Percentiles rank a stretch among this genome's conserved stretches.
Evolutionary conservation across 2,329 filamentous ascomycete genomes (phyloP).

Genomic region (Penicillium oxalicum): DNA sequence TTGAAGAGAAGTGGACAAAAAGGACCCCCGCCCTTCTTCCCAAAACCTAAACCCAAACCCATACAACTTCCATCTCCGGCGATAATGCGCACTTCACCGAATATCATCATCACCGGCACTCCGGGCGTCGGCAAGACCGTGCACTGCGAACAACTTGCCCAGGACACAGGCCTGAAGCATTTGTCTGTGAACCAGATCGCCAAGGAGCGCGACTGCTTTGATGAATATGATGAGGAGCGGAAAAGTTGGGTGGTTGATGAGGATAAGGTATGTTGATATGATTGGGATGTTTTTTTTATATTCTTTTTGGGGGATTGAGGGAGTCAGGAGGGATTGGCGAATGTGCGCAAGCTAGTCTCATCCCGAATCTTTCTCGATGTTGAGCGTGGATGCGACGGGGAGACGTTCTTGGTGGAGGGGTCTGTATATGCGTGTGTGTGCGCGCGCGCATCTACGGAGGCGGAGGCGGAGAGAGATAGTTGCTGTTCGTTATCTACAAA

Average conservation of each 20-base stretch:
- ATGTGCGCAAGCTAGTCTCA: too few species aligned
- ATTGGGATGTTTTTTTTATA: not conserved
- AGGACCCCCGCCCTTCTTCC: not conserved
- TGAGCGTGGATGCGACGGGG: too few species aligned
- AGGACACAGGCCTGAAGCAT: slow-evolving; percentile 71
- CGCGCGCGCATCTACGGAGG: too few species aligned
- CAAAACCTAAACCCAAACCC: not conserved
- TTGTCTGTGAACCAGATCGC: slow-evolving; percentile 85
- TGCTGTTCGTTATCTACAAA: too few species aligned
- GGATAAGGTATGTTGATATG: slow-evolving; percentile 62
- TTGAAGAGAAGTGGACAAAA: too few species aligned
- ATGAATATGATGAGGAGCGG: slow-evolving; percentile 78
- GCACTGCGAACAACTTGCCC: slow-evolving; percentile 74
- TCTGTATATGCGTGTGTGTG: too few species aligned
- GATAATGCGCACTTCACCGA: slow-evolving; percentile 53
- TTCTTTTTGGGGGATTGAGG: too few species aligned
- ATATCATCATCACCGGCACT: slow-evolving; percentile 92
- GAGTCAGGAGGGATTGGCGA: too few species aligned
- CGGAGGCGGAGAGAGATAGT: too few species aligned
- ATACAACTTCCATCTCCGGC: not conserved
- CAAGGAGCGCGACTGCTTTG: slow-evolving; percentile 80
- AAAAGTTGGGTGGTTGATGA: slow-evolving; percentile 93
- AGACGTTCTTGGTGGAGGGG: too few species aligned
- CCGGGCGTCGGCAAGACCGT: slow-evolving; percentile 95
- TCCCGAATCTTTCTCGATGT: too few species aligned